These are phyloP conservation scores for Thermothielavioides terrestris DNA, from an alignment of 495 filamentous ascomycete genomes.

Conservation along the genomic window DNA sequence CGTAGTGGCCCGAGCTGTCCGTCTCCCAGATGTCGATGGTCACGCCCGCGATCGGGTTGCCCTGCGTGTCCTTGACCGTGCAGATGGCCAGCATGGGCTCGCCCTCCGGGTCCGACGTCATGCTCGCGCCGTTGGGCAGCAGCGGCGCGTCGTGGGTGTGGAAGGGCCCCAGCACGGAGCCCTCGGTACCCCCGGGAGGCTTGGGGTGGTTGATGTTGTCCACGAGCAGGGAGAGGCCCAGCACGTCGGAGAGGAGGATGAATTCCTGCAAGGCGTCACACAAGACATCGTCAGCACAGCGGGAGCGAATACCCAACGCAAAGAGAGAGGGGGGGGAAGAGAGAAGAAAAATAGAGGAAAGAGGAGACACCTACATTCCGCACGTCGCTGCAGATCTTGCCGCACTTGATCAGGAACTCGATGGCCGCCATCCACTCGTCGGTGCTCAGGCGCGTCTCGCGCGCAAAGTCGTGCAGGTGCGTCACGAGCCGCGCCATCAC, in stretches of 20 bases:
- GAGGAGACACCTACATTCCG: constrained; percentile 29
- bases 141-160: constrained; percentile 80
- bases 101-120: constrained; percentile 64
- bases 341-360: background rate
- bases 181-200: constrained; percentile 64
- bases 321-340: background rate
- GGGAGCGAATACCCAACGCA: background rate
- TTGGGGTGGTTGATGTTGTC: constrained; percentile 91
- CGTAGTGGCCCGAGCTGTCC: constrained; percentile 77
- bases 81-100: constrained; percentile 70
- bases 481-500: constrained; percentile 64
- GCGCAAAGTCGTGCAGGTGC: constrained; percentile 75
- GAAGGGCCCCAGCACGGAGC: constrained; percentile 86
- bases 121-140: constrained; percentile 52
- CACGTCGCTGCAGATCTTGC: constrained; percentile 63
- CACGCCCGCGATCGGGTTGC: constrained; percentile 57
- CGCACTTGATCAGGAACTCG: constrained; percentile 61
- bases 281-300: too few species aligned
- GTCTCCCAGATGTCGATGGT: constrained; percentile 95
- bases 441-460: constrained; percentile 70
- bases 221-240: constrained; percentile 83
- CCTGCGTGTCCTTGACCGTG: constrained; percentile 59
- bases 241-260: constrained; percentile 86
- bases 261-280: constrained; percentile 53
- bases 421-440: constrained; percentile 73